phyloP scores from a whole-genome alignment of 2,329 filamentous ascomycete genomes.

The Metarhizium guizhouense region DNA sequence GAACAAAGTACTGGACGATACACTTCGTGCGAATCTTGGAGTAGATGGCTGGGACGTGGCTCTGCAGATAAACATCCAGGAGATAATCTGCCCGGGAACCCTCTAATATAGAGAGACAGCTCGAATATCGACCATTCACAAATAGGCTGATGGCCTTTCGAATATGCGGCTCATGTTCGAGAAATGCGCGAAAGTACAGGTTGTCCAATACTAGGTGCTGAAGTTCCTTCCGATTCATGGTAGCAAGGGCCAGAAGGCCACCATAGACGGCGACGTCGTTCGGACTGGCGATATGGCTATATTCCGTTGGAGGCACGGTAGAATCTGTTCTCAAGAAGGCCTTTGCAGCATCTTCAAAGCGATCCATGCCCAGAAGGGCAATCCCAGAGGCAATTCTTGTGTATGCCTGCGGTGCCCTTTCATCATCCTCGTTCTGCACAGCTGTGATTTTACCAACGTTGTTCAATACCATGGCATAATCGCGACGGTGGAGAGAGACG shows the following conservation, averaged over 20 bases:
- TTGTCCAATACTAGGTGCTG: conserved; percentile 73
- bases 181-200: conserved; percentile 68
- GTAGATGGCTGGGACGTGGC: conserved; percentile 64
- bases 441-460: conserved; percentile 54
- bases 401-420: conserved; percentile 36
- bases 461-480: conserved; percentile 63
- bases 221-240: conserved; percentile 72
- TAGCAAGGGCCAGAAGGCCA: conserved; percentile 79
- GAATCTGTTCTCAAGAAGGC: conserved; percentile 59
- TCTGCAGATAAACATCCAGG: conserved; percentile 79
- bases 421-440: conserved; percentile 35
- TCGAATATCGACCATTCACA: conserved; percentile 80
- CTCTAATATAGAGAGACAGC: conserved; percentile 75
- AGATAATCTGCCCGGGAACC: conserved; percentile 76
- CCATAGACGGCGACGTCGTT: conserved; percentile 93
- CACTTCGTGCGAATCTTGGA: conserved; percentile 75
- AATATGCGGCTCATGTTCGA: conserved; percentile 90
- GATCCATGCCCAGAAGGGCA: conserved; percentile 36
- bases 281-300: conserved; percentile 64
- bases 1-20: conserved; percentile 85
- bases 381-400: conserved; percentile 43
- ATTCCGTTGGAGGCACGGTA: conserved; percentile 38
- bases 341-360: conserved; percentile 55
- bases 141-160: conserved; percentile 85
- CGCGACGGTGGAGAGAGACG: conserved; percentile 64